Evolutionary conservation across 192 early-diverging fungal species (phyloP), one percentile per base, ranked within the genome.

Genomic region (Phlyctochytrium planicorne): DNA sequence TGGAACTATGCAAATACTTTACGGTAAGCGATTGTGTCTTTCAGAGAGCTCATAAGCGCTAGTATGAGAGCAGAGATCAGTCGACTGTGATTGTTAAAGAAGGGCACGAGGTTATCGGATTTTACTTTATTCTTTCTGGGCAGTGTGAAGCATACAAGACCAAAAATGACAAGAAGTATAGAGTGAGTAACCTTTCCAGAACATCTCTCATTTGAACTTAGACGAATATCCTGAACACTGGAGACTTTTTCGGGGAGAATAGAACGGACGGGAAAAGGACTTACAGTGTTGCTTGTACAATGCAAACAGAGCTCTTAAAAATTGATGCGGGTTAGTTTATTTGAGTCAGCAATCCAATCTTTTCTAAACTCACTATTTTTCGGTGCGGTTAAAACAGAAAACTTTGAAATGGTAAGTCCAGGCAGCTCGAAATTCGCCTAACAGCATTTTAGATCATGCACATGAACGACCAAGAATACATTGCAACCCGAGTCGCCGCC

Each of bases 121-220:
- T 66, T 2, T 66, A 57, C 53, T 66, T 66, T 53, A 57, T 66
- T 25, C 32, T 66, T 10, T 57, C 53, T 29, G 65, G 65, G 2
- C 25, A 57, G 34, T 66, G 65, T 31, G 53, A 66, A 57, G 32
- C 27, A 24, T 30, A 14, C 56, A 35, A 23, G 20, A 17, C 27
- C 23, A 40, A 27, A 34, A 14, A 23, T 25, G 63, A 53, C 0
- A 65, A 24, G 36, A 10, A 17, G 30, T 50, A 25, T 50, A 20
- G 3, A 34, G 47, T 52, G 47, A 35, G 40, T 47, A 47, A 47
- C 6, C 40, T 47, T 47, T 17, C 33, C 33, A 20, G n/a, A 34
- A 20, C 6, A 62, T 23, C 30, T 53, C 20, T 30, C 16, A 17
- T 6, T 14, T 66, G 31, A 27, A 20, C 50, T 30, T 53, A 56